Conservation (phyloP, 75 land plant genomes). For the Picea glauca region DNA sequence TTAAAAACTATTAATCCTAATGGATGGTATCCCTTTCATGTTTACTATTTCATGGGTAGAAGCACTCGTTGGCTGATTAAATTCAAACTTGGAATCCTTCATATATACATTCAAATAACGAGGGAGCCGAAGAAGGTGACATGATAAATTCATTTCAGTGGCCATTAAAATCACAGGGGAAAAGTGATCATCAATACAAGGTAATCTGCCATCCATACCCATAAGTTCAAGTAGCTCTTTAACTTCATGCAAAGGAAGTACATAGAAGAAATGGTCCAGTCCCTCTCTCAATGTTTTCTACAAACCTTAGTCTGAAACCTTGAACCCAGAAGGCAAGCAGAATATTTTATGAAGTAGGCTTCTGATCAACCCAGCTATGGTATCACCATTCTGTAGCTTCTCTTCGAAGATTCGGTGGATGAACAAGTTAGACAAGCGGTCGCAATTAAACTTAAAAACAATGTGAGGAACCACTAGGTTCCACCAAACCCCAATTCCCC, state of each 20-base stretch:
- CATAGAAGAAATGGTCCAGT: conserved; percentile 49
- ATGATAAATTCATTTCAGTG: no score
- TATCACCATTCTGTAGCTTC: conserved; percentile 71
- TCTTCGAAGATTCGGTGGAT: conserved; percentile 56
- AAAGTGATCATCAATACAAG: no score
- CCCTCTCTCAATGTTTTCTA: conserved; percentile 68
- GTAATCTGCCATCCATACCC: no score
- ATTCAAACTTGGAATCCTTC: no score
- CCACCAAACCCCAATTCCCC: conserved; percentile 19
- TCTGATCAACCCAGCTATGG: neutral
- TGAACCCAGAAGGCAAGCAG: conserved; percentile 76
- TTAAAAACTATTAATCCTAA: no score
- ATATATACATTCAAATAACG: no score
- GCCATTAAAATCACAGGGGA: no score
- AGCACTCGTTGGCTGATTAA: no score
- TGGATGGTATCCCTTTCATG: no score
- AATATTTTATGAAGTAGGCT: conserved; percentile 10
- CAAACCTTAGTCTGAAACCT: neutral
- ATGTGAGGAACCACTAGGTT: conserved; percentile 65
- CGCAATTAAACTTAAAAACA: conserved; percentile 88
- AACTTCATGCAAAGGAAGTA: conserved; percentile 39
- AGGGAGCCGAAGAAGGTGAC: no score
- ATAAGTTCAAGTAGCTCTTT: no score
- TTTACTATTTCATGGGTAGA: no score
- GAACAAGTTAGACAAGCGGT: conserved; percentile 25